Evolutionary conservation across 805 yeast genomes (phyloP), one percentile per base, ranked within the genome.

Genomic region (Wickerhamiella parazyma): DNA sequence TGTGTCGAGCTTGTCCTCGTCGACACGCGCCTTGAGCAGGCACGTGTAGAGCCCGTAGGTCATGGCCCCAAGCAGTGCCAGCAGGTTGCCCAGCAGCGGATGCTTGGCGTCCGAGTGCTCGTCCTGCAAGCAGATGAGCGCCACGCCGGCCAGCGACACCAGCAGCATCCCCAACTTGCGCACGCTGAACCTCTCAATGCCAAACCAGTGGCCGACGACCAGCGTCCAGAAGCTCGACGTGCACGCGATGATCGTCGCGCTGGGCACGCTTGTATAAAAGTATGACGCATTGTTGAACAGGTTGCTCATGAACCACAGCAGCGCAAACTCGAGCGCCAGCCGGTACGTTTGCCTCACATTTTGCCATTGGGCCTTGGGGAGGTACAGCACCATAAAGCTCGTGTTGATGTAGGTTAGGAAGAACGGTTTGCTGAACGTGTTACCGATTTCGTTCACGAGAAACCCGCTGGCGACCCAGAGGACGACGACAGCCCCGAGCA

Each of bases 221-320:
- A 91, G 69, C 0, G 98, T 91, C 72, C 91, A 91, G 58, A 91
- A 86, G 6, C 95, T 82, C 4, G 94, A 80, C 0, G 97, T 87
- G 29, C 95, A 81, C 14, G 95, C 81, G 33, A 91, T 63, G 19
- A 91, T 89, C 2, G 97, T 91, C 55, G 93, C 96, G 11, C 91
- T 80, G 2, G 94, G 93, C 17, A 91, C 98, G 10, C 87, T 78
- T 0, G 98, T 91, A 60, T 80, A 91, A 19, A 80, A 72, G 42
- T 91, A 67, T 17, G 94, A 78, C 0, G 94, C 84, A 61, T 91
- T 91, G 25, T 91, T 85, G 45, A 83, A 79, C 50, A 87, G 69
- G 60, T 91, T 91, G 2, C 97, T 94, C 14, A 77, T 48, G 57
- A 84, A 91, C 98, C 98, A 91, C 35, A 91, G 65, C 3, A 81